A percentile compares a stretch with the other conserved stretches of the same genome.
phyloP scores from a whole-genome alignment of 2,329 filamentous ascomycete species.

The Anthostomella pinea region DNA sequence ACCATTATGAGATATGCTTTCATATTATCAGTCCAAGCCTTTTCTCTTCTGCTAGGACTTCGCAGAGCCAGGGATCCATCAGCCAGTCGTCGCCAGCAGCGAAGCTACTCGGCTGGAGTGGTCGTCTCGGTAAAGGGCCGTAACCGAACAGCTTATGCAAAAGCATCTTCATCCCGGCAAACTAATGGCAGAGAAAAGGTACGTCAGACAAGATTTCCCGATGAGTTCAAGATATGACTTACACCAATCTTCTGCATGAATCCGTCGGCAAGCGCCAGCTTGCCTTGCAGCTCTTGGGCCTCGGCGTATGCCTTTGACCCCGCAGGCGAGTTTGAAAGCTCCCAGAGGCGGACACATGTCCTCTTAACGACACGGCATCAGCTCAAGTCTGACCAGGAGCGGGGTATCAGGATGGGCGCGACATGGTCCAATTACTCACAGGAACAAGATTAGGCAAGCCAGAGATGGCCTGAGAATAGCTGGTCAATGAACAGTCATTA shows the following conservation, averaged over 20 bases:
- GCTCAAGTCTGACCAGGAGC: too few relatives aligned
- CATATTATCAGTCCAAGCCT: too few relatives aligned
- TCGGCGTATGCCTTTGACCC: conserved; percentile 6
- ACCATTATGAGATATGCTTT: too few relatives aligned
- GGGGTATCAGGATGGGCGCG: too few relatives aligned
- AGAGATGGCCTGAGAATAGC: conserved; percentile 1
- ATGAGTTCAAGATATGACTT: conserved; percentile 1
- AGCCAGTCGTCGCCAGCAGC: conserved; percentile 6
- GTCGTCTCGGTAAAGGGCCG: conserved; percentile 6
- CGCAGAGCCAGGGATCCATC: too few relatives aligned
- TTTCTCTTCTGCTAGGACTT: too few relatives aligned
- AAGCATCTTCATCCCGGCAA: conserved; percentile 13
- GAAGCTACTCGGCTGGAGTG: conserved; percentile 6
- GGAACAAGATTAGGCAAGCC: conserved; percentile 4
- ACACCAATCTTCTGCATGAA: conserved; percentile 13
- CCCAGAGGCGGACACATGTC: conserved; percentile 7
- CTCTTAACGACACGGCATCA: too few relatives aligned
- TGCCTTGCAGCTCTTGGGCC: conserved; percentile 8
- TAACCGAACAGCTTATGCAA: conserved; percentile 11
- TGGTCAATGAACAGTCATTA: background rate
- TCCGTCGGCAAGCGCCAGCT: conserved; percentile 8
- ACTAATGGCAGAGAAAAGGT: background rate
- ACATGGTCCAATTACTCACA: too few relatives aligned
- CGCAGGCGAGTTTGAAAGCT: conserved; percentile 1
- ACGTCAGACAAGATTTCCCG: background rate